Evolutionary conservation across 2,329 filamentous ascomycete species (phyloP), one percentile per base, ranked within the genome.

Genomic region (Rutstroemia sp.): DNA sequence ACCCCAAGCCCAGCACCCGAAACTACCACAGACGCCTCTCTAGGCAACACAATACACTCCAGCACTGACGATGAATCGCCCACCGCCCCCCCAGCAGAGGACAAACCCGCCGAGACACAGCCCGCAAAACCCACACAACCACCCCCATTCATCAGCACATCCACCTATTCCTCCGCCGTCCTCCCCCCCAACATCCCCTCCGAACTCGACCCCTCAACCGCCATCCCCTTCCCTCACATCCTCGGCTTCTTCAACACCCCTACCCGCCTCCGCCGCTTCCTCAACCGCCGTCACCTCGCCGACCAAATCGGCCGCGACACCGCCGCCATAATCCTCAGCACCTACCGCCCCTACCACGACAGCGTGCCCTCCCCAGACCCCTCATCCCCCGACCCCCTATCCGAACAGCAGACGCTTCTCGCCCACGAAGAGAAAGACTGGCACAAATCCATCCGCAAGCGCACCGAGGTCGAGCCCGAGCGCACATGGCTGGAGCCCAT

Each of bases 211-310:
- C 90, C 90, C 45, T 85, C 87, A 5, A 77, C 80, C 23, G 79
- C 87, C 14, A 79, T 99, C 58, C 77, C 82, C 44, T 88, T 95
- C 71, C 92, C 92, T 1, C 92, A 97, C 70, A 81, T 96, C 58
- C 86, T 99, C 30, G 94, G 94, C 59, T 95, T 99, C 77, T 76
- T 88, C 61, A 92, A 94, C 74, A 96, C 92, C 2, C 88, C 91
- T 0, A 87, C 85, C 62, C 86, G 94, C 59, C 78, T 97, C 59
- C 88, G 87, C 68, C 88, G 94, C 62, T 99, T 92, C 79, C 77
- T 99, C 59, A 95, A 87, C 71, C 86, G 87, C 59, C 87, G 94
- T 54, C 75, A 82, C 61, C 79, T 96, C n/a, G 92, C 92, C 61
- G 92, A 99, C 68, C 79, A 86, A 47, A 85, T 96, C 59, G 94